Evolutionary conservation across 75 land plant species (phyloP).

Genomic region (Chamaecyparis obtusa): DNA sequence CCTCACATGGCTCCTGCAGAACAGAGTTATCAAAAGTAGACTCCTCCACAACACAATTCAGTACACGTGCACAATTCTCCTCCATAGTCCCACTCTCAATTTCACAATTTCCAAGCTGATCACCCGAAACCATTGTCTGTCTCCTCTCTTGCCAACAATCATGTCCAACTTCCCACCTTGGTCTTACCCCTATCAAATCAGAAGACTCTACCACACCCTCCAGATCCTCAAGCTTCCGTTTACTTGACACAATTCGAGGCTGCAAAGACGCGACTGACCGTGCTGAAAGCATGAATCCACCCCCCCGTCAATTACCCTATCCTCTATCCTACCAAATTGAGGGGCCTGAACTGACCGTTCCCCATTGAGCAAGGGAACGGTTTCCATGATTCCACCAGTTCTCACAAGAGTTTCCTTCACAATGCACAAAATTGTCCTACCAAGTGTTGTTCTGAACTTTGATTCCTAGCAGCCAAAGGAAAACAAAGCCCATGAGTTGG

Average conservation of each 20-base stretch:
- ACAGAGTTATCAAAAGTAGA: background rate
- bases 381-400: background rate
- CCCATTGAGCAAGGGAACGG: slow-evolving; percentile 6
- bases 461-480: background rate
- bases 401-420: background rate
- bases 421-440: background rate
- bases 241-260: background rate
- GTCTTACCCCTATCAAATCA: background rate
- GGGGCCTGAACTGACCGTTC: slow-evolving; percentile 4
- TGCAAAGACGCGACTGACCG: background rate
- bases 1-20: background rate
- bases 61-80: background rate
- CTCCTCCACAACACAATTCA: slow-evolving; percentile 8
- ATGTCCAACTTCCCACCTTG: slow-evolving; percentile 4
- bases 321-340: background rate
- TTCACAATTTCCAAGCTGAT: background rate
- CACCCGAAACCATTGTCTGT: background rate
- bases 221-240: slow-evolving; percentile 8
- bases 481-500: too few relatives aligned
- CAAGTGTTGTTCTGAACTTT: background rate
- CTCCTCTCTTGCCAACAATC: slow-evolving; percentile 1
- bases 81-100: background rate
- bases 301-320: background rate
- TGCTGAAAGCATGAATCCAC: background rate
- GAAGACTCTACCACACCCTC: background rate